Percentiles rank a stretch among this genome's conserved stretches.
These are phyloP conservation scores for Artomyces pyxidatus DNA, from an alignment of 768 basidiomycete species.

Conservation along the genomic window DNA sequence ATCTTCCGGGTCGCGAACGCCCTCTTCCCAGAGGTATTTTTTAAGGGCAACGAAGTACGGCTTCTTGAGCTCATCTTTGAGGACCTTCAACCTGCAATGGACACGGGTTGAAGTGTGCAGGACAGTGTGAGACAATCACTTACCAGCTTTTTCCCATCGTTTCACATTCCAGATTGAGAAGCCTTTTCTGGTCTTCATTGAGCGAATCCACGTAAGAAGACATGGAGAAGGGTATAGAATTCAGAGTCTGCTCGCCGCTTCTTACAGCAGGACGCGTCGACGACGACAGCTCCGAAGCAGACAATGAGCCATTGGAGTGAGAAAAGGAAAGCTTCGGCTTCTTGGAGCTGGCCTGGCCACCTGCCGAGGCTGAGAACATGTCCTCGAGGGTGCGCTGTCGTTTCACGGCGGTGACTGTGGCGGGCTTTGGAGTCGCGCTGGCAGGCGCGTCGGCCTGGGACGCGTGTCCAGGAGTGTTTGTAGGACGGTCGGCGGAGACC, in stretches of 20 bases:
- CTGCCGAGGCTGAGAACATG: conserved; percentile 40
- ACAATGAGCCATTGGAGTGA: background rate
- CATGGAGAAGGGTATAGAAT: conserved; percentile 64
- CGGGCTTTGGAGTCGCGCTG: conserved; percentile 1
- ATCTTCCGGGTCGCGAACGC: conserved; percentile 46
- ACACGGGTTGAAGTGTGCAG: background rate
- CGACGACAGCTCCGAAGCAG: background rate
- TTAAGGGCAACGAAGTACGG: conserved; percentile 73
- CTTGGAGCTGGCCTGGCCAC: conserved; percentile 33
- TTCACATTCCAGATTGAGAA: conserved; percentile 63
- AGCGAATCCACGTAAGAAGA: conserved; percentile 44
- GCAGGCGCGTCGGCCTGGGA: conserved; percentile 1
- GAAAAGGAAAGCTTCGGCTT: conserved; percentile 32
- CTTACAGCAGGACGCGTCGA: background rate
- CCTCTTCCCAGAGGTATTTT: conserved; percentile 58
- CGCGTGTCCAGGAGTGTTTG: conserved; percentile 6
- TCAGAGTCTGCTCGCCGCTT: conserved; percentile 30
- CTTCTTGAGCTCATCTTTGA: conserved; percentile 68
- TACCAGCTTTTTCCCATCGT: conserved; percentile 71
- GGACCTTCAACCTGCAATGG: conserved; percentile 53
- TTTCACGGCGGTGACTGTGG: conserved; percentile 21
- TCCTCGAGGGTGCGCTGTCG: conserved; percentile 61
- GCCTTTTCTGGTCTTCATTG: conserved; percentile 44
- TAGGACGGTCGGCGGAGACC: background rate
- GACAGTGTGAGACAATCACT: conserved; percentile 14